Base-by-base conservation (phyloP, 1,139 yeast genomes). In the Diutina sp. region DNA sequence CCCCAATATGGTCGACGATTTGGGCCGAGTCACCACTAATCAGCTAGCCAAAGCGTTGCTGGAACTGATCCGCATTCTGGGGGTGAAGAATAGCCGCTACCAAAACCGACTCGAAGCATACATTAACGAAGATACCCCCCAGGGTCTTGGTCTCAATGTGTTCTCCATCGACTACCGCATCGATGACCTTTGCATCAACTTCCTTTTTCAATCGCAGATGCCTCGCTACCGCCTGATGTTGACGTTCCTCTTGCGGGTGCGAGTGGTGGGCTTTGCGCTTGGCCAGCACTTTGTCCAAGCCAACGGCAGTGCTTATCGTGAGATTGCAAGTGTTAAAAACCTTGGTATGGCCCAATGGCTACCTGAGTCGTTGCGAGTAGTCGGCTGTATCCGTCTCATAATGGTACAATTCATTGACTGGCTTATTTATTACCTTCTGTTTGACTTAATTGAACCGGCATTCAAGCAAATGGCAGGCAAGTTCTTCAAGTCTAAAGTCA, bases 81-180 rank as follows among this genome's bases (percentile, higher is more conserved):
- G 90, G 18, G 72, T 88, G 1, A 76, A 77, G 58, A 71, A 74
- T 61, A 73, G 77, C 55, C 61, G 63, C 28, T 66, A 63, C 51
- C 63, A 67, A 30, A 61, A 65, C 45, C 72, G 90, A 56, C 67
- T 93, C 18, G 98, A 93, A 72, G 96, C 97, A 0, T 74, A 97
- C 54, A 77, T 91, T 55, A 74, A 90, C 55, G 91, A 83, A 59
- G 18, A 67, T 30, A 64, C 69, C 14, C 66, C 67, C 18, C 70
- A 70, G 54, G 67, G 41, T 7, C 41, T 35, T 35, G 53, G 53
- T 3, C 32, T 38, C 41, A 44, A 50, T 3, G 53, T n/a, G 41
- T 32, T 50, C 32, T 14, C 28, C 30, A 50, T 50, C 16, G 44
- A 50, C 21, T 50, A 50, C 28, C 53, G 53, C 41, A 50, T 50